Percentiles rank a stretch among this genome's conserved stretches.
Conservation (phyloP, 768 basidiomycete genomes). For the Boletus insuetus region DNA sequence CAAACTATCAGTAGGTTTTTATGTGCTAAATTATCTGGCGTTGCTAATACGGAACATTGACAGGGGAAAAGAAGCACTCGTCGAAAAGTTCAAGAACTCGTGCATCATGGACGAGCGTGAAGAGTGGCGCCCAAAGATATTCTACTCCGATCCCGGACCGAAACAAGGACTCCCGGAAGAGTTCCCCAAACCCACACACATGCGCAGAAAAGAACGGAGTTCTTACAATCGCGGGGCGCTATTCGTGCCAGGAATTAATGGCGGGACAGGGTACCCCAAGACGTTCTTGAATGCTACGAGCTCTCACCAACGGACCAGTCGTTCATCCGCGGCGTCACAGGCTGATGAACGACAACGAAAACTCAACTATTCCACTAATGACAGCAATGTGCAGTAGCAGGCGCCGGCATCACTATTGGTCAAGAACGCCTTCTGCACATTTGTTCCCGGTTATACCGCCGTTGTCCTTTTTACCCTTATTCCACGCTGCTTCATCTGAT, state of each 20-base stretch:
- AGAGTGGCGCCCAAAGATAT: conserved; percentile 82
- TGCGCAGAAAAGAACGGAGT: conserved; percentile 79
- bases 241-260: conserved; percentile 49
- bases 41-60: conserved; percentile 3
- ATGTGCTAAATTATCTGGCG: not conserved
- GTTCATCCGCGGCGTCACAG: conserved; percentile 10
- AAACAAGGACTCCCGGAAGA: conserved; percentile 74
- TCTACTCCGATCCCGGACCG: conserved; percentile 68
- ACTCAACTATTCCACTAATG: conserved; percentile 8
- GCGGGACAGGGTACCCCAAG: conserved; percentile 25
- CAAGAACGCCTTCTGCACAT: not conserved
- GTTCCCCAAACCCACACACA: conserved; percentile 80
- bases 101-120: conserved; percentile 86
- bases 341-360: conserved; percentile 28
- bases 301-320: conserved; percentile 19
- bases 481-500: conserved; percentile 19
- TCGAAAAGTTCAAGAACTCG: conserved; percentile 92
- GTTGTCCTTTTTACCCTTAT: conserved; percentile 2
- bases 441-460: conserved; percentile 9
- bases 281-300: conserved; percentile 26
- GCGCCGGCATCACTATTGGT: not conserved
- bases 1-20: conserved; percentile 80
- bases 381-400: conserved; percentile 8
- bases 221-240: conserved; percentile 73
- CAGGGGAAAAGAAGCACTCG: conserved; percentile 86